A percentile compares a stretch with the other conserved stretches of the same genome.
Evolutionary conservation across 1,284 basidiomycete species (phyloP).

Genomic region (Fomitopsis betulina): DNA sequence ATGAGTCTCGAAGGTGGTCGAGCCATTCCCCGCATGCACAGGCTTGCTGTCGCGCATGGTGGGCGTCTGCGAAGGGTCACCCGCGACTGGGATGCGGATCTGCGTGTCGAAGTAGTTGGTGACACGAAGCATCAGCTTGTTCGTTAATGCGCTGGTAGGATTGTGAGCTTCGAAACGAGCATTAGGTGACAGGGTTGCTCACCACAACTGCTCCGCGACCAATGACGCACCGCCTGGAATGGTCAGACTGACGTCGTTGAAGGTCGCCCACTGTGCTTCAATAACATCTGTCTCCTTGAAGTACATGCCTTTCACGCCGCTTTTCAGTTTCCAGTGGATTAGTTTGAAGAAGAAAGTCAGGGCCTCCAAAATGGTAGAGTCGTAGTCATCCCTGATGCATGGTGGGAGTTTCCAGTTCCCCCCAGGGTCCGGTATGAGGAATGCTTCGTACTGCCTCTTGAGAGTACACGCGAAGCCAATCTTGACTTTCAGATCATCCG

Average conservation of each 20-base stretch:
- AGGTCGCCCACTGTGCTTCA: constrained; percentile 94
- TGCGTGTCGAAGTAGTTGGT: constrained; percentile 94
- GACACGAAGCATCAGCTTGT: constrained; percentile 86
- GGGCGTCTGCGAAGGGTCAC: constrained; percentile 14
- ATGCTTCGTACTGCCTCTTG: constrained; percentile 90
- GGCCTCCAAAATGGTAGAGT: constrained; percentile 84
- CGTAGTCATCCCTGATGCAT: constrained; percentile 88
- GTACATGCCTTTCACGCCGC: constrained; percentile 86
- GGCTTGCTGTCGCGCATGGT: constrained; percentile 13
- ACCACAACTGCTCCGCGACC: constrained; percentile 95
- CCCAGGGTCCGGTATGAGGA: constrained; percentile 81
- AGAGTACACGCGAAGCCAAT: constrained; percentile 92
- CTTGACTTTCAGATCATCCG: constrained; percentile 89
- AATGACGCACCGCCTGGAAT: constrained; percentile 87
- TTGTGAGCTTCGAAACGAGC: constrained; percentile 3
- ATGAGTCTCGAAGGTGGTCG: constrained; percentile 19
- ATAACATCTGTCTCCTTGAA: constrained; percentile 98
- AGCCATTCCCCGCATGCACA: constrained; percentile 9
- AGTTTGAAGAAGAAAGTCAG: constrained; percentile 91
- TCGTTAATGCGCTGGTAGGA: constrained; percentile 68
- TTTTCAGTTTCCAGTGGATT: constrained; percentile 94
- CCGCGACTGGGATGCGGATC: constrained; percentile 68
- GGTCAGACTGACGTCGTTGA: constrained; percentile 90
- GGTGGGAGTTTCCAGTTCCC: constrained; percentile 88
- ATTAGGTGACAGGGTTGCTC: constrained; percentile 14